Conservation (phyloP, 2,329 filamentous ascomycete genomes). For the Diaporthe caulivora region DNA sequence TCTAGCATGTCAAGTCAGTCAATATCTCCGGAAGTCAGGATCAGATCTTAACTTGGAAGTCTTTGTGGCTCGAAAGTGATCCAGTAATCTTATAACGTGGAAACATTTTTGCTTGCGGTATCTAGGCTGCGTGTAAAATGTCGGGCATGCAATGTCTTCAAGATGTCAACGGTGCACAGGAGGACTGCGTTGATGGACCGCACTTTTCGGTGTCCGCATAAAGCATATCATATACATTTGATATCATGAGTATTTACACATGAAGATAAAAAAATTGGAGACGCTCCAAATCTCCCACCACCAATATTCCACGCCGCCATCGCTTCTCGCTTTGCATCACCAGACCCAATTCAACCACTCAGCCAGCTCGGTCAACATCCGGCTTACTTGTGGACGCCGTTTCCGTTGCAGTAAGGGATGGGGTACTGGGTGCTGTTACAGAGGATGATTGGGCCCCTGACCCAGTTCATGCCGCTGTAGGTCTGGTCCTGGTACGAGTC, state of each 20-base stretch:
- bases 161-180: not conserved
- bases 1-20: too few species aligned
- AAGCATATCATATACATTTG: constrained; percentile 23
- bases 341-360: not conserved
- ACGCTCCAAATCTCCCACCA: not conserved
- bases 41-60: too few species aligned
- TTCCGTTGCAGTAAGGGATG: constrained; percentile 52
- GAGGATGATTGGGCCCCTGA: constrained; percentile 53
- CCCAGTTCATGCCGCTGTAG: constrained; percentile 52
- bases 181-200: too few species aligned
- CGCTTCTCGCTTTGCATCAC: not conserved
- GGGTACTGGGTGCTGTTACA: constrained; percentile 53
- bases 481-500: constrained; percentile 51
- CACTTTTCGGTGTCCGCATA: not conserved
- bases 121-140: not conserved
- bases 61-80: too few species aligned
- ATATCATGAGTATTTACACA: constrained; percentile 29
- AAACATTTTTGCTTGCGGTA: too few species aligned
- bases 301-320: not conserved
- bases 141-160: not conserved
- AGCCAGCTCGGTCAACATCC: not conserved
- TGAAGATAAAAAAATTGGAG: constrained; percentile 5
- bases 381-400: constrained; percentile 43
- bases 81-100: too few species aligned
- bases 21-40: too few species aligned